Conservation (phyloP, 1,284 basidiomycete species). For the Ceratorhiza oryzae-sativae region DNA sequence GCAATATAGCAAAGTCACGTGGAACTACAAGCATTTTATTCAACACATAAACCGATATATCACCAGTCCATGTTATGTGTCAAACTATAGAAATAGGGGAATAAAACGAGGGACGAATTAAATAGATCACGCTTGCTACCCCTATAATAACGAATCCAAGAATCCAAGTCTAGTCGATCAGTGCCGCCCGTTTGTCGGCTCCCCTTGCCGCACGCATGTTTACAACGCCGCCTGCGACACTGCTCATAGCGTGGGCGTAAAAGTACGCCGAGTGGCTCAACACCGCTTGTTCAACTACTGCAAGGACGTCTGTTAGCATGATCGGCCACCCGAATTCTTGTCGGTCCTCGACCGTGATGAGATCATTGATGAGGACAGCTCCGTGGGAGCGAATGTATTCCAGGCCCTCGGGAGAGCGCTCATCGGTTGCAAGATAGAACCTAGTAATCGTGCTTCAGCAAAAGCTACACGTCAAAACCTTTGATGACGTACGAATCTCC, state of each 20-base stretch:
- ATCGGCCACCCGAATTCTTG: slow-evolving; percentile 55
- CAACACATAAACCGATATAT: neutral
- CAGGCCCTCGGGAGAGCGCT: slow-evolving; percentile 52
- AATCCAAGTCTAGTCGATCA: slow-evolving; percentile 45
- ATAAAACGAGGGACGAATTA: neutral
- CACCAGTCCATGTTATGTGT: neutral
- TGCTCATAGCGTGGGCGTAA: slow-evolving; percentile 57
- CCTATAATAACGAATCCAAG: neutral
- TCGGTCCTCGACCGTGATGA: slow-evolving; percentile 55
- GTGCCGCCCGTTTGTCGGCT: slow-evolving; percentile 53
- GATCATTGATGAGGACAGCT: slow-evolving; percentile 55
- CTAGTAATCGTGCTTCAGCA: slow-evolving; percentile 44
- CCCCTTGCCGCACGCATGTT: slow-evolving; percentile 55
- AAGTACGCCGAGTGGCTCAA: slow-evolving; percentile 55
- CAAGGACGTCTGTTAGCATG: slow-evolving; percentile 56
- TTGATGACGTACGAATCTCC: slow-evolving; percentile 47
- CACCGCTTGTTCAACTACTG: slow-evolving; percentile 56
- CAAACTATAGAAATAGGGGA: neutral
- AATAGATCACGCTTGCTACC: neutral
- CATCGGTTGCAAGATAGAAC: slow-evolving; percentile 60
- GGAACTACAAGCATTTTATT: neutral
- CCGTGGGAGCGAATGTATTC: slow-evolving; percentile 51
- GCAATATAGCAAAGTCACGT: neutral
- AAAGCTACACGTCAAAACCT: neutral
- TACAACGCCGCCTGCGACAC: slow-evolving; percentile 55